A percentile compares a stretch with the other conserved stretches of the same genome.
These are phyloP conservation scores for Albatrellus ellisii DNA, from an alignment of 768 basidiomycete genomes.

Conservation along the genomic window DNA sequence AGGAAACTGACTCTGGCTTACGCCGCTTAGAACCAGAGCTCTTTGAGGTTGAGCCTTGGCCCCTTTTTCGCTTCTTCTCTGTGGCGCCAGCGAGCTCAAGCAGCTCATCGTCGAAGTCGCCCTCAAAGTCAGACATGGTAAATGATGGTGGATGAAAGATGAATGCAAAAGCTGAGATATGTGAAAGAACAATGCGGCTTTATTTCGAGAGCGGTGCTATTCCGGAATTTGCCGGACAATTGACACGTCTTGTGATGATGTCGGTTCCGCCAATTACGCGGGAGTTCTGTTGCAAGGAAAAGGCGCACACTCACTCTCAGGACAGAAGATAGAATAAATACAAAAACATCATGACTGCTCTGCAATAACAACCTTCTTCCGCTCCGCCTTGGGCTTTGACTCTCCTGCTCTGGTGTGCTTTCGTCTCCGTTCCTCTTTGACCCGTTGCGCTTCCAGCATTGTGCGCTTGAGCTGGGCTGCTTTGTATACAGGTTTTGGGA, in stretches of 20 bases:
- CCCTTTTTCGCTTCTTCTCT: conserved; percentile 53
- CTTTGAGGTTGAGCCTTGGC: conserved; percentile 28
- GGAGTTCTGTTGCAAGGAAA: too few species aligned
- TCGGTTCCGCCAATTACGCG: too few species aligned
- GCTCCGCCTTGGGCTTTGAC: conserved; percentile 81
- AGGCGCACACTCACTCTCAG: neutral
- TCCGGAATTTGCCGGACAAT: neutral
- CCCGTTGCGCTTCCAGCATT: conserved; percentile 80
- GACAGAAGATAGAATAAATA: neutral
- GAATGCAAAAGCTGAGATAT: too few species aligned
- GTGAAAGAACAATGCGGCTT: neutral
- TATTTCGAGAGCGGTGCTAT: neutral
- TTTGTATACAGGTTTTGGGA: conserved; percentile 87
- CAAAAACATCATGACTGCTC: conserved; percentile 46
- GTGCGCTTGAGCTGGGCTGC: conserved; percentile 80
- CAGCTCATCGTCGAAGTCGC: conserved; percentile 54
- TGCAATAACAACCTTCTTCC: conserved; percentile 73
- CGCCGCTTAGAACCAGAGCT: conserved; percentile 47
- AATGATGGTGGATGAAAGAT: conserved; percentile 8
- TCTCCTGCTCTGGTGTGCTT: conserved; percentile 81
- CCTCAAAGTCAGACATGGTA: conserved; percentile 37
- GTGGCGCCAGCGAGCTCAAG: conserved; percentile 67
- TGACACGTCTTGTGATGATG: neutral
- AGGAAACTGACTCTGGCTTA: conserved; percentile 50
- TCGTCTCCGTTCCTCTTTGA: conserved; percentile 89